Evolutionary conservation across 306 rosid species (phyloP).

Genomic region (Quillaja saponaria): DNA sequence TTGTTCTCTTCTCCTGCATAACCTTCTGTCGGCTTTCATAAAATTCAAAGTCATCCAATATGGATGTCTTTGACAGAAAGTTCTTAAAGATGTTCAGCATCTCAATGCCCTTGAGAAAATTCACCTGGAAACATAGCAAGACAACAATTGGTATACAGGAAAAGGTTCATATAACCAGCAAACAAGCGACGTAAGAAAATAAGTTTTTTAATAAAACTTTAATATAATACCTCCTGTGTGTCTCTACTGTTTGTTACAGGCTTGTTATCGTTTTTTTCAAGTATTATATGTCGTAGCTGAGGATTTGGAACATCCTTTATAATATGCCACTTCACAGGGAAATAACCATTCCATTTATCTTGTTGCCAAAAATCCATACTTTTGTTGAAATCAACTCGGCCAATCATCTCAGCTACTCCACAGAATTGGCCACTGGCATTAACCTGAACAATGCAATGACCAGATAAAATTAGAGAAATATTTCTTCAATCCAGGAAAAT

Average conservation of each 20-base stretch:
- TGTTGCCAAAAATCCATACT: slow-evolving; percentile 94
- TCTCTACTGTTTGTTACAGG: slow-evolving; percentile 87
- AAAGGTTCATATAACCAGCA: not conserved
- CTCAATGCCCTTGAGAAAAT: slow-evolving; percentile 57
- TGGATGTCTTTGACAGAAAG: slow-evolving; percentile 53
- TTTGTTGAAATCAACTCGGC: slow-evolving; percentile 68
- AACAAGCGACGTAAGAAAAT: not conserved
- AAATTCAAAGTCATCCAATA: slow-evolving; percentile 75
- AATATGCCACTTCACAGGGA: slow-evolving; percentile 87
- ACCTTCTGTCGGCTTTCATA: slow-evolving; percentile 79
- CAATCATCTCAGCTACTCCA: slow-evolving; percentile 89
- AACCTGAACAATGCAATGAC: slow-evolving; percentile 50
- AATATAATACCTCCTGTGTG: slow-evolving; percentile 90
- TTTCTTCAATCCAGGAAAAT: not conserved
- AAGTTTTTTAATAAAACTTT: slow-evolving; percentile 1
- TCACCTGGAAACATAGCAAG: slow-evolving; percentile 53
- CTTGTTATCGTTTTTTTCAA: slow-evolving; percentile 80
- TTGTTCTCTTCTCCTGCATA: slow-evolving; percentile 64
- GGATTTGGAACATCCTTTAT: slow-evolving; percentile 77
- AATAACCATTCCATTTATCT: slow-evolving; percentile 85
- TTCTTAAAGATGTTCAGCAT: slow-evolving; percentile 63
- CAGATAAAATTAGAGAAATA: slow-evolving; percentile 5
- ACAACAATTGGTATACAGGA: slow-evolving; percentile 15
- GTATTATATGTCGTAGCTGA: slow-evolving; percentile 73
- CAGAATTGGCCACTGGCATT: slow-evolving; percentile 93